Conservation (phyloP, 768 basidiomycete species). For the Boletus vermiculosoides region DNA sequence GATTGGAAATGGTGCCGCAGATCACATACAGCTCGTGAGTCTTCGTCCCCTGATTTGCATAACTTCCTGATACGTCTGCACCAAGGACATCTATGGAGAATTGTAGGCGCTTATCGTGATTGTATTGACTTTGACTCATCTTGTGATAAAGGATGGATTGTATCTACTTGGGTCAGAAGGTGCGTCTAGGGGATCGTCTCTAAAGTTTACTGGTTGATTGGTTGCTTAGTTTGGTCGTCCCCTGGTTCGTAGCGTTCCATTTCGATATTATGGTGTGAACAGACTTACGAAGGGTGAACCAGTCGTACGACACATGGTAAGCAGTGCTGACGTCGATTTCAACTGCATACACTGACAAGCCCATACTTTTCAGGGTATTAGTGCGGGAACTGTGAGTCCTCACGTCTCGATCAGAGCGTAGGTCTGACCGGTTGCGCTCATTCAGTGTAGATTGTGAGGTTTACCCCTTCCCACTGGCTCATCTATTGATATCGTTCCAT, state of each 20-base stretch:
- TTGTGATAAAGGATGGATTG: constrained; percentile 72
- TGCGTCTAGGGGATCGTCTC: constrained; percentile 25
- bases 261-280: neutral
- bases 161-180: constrained; percentile 96
- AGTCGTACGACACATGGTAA: constrained; percentile 63
- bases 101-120: constrained; percentile 42
- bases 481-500: neutral
- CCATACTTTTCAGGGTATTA: constrained; percentile 48
- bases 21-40: constrained; percentile 82
- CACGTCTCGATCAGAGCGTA: neutral
- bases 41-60: neutral
- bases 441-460: constrained; percentile 68
- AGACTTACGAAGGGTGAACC: constrained; percentile 1
- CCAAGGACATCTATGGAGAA: constrained; percentile 95
- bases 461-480: neutral
- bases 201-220: constrained; percentile 6
- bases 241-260: constrained; percentile 46
- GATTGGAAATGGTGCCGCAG: constrained; percentile 95
- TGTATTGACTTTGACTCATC: neutral
- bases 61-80: neutral
- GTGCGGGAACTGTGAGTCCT: constrained; percentile 70
- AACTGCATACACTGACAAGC: constrained; percentile 3
- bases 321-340: constrained; percentile 8
- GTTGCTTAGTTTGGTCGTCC: constrained; percentile 66
- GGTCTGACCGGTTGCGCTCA: neutral